Evolutionary conservation across 139 green algal species (phyloP).

Genomic region (Coelastrella sp.): DNA sequence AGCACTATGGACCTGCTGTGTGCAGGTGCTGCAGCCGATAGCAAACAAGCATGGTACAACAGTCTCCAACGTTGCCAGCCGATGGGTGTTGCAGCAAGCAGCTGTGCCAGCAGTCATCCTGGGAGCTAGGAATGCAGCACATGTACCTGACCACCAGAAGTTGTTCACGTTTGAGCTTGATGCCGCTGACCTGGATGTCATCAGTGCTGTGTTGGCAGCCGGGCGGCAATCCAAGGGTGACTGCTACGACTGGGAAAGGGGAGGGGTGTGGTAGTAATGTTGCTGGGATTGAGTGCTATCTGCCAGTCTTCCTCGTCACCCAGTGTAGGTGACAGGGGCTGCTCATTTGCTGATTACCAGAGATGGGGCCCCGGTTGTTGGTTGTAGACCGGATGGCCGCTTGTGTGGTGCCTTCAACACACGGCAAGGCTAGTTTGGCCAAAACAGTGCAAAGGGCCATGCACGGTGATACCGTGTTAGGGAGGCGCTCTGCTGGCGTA

Average conservation of each 20-base stretch:
- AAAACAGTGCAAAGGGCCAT: too few species aligned
- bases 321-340: too few species aligned
- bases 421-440: too few species aligned
- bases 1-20: neutral
- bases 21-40: conserved; percentile 39
- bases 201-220: conserved; percentile 74
- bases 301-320: too few species aligned
- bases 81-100: conserved; percentile 85
- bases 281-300: too few species aligned
- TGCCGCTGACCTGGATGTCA: conserved; percentile 65
- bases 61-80: conserved; percentile 83
- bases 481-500: too few species aligned
- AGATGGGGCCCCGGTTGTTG: too few species aligned
- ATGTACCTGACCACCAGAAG: conserved; percentile 72
- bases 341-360: too few species aligned
- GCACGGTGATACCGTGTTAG: too few species aligned
- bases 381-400: too few species aligned
- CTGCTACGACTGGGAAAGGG: conserved; percentile 87
- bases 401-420: too few species aligned
- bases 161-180: conserved; percentile 82
- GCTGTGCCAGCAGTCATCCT: conserved; percentile 78
- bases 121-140: conserved; percentile 78
- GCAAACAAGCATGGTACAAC: conserved; percentile 63
- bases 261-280: conserved; percentile 55
- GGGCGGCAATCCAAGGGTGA: conserved; percentile 65